phyloP scores from a whole-genome alignment of 768 basidiomycete genomes.

The Tricholoma sp. region DNA sequence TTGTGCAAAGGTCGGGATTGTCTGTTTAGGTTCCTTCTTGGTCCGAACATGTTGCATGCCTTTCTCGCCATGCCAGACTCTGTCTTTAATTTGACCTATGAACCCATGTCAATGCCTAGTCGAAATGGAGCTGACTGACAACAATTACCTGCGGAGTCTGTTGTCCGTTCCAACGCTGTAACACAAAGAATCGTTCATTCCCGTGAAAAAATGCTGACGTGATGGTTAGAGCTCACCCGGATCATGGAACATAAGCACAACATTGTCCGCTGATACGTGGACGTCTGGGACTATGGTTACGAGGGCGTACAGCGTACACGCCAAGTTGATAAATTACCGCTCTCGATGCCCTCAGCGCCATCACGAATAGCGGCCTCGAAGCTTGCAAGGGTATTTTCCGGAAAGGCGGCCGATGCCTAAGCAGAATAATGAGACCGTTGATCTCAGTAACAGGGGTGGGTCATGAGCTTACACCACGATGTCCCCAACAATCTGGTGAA shows the following conservation, averaged over 20 bases:
- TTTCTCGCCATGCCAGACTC: constrained; percentile 63
- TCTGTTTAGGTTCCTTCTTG: constrained; percentile 70
- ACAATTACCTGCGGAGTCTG: constrained; percentile 59
- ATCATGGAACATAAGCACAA: constrained; percentile 96
- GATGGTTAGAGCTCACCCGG: constrained; percentile 44
- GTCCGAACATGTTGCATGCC: constrained; percentile 81
- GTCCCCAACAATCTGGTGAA: constrained; percentile 62
- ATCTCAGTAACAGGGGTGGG: background rate
- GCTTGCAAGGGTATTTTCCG: constrained; percentile 93
- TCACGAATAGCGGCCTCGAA: constrained; percentile 94
- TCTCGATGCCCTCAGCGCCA: constrained; percentile 96
- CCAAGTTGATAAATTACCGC: constrained; percentile 63
- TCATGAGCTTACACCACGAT: constrained; percentile 39
- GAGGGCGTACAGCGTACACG: constrained; percentile 32
- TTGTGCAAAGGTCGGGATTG: constrained; percentile 88
- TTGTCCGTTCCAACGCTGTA: constrained; percentile 71
- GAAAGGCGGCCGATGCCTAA: constrained; percentile 80
- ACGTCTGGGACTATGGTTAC: constrained; percentile 77
- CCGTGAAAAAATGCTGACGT: constrained; percentile 10
- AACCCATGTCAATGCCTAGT: background rate
- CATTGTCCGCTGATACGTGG: constrained; percentile 83
- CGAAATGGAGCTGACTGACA: background rate
- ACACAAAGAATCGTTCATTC: background rate
- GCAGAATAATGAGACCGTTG: constrained; percentile 1
- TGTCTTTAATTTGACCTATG: constrained; percentile 63